Conservation (phyloP, 768 basidiomycete species). For the Termitomyces sp. region DNA sequence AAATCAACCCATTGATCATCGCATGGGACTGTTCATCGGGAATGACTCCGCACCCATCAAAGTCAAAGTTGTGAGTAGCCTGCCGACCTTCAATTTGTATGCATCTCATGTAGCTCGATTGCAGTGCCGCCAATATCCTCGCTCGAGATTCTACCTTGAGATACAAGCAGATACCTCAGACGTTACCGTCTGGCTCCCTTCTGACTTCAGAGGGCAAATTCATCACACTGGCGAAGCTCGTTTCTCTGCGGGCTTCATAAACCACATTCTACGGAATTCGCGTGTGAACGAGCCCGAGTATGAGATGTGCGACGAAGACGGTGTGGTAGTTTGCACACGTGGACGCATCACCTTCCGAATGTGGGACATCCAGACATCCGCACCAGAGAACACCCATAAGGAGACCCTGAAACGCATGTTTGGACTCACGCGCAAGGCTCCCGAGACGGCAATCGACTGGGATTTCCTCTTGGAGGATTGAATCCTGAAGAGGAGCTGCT, state of each 20-base stretch:
- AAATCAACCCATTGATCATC: conserved; percentile 65
- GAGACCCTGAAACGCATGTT: conserved; percentile 64
- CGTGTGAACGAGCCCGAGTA: conserved; percentile 36
- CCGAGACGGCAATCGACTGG: conserved; percentile 63
- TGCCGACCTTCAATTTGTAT: background rate
- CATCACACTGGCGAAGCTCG: conserved; percentile 42
- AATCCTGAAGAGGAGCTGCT: background rate
- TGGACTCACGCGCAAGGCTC: conserved; percentile 47
- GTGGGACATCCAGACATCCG: conserved; percentile 69
- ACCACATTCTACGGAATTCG: conserved; percentile 54
- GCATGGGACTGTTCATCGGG: conserved; percentile 63
- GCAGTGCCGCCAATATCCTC: conserved; percentile 54
- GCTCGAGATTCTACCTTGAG: conserved; percentile 57
- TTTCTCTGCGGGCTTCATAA: conserved; percentile 70
- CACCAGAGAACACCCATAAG: conserved; percentile 56
- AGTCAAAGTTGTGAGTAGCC: conserved; percentile 62
- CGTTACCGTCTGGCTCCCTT: conserved; percentile 72
- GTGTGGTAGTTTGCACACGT: conserved; percentile 54
- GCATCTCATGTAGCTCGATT: conserved; percentile 9
- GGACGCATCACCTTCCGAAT: conserved; percentile 66
- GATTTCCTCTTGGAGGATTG: conserved; percentile 74
- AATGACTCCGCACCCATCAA: conserved; percentile 50
- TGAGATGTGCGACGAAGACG: conserved; percentile 41
- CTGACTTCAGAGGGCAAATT: conserved; percentile 71
- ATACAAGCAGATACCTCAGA: conserved; percentile 61